Base-by-base conservation (phyloP, 352 stramenopile genomes). In the Globisporangium nunn region DNA sequence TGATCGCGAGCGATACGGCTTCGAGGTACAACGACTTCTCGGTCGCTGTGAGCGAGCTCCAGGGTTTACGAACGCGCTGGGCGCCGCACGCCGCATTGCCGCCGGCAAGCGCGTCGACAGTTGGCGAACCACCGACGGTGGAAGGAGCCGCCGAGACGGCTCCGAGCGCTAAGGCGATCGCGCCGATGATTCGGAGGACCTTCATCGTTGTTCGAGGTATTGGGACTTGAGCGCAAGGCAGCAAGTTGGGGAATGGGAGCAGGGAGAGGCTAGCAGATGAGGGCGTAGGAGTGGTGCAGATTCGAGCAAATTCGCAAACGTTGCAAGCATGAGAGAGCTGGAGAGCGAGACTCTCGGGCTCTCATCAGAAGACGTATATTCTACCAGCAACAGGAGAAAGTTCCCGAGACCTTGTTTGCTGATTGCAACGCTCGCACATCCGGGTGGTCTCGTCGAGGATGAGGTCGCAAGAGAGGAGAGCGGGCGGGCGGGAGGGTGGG, bases 21-120 rank as follows among this genome's bases (percentile, higher is more conserved):
- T 88, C 75, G 0, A 85, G 59, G 61, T 85, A 88, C 23, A 87
- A 61, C 12, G 67, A 61, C 44, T 89, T 68, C 48, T 86, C 79
- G 18, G 64, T 57, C 5, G 44, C 41, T 0, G 62, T 63, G 28
- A 89, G 62, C 4, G 64, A 59, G 0, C 64, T 64, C 79, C 79
- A 89, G 1, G 74, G 68, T 33, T 85, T 81, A 29, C 79, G 76
- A 12, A 89, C 71, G 29, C 79, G 79, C 10, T 52, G 15, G 1
- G 46, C 47, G 28, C 66, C 56, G 30, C 78, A 88, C 18, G 71
- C 60, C 3, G 64, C 49, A 52, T 87, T 87, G 52, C 75, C 75
- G 8, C 75, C 78, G 0, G 71, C 65, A 4, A 88, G 68, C 28
- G 67, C 71, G 35, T 69, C 75, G 11, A 72, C 58, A 39, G 76